These are phyloP conservation scores for Myriosclerotinia scirpicola DNA, from an alignment of 2,329 filamentous ascomycete species.

Conservation along the genomic window DNA sequence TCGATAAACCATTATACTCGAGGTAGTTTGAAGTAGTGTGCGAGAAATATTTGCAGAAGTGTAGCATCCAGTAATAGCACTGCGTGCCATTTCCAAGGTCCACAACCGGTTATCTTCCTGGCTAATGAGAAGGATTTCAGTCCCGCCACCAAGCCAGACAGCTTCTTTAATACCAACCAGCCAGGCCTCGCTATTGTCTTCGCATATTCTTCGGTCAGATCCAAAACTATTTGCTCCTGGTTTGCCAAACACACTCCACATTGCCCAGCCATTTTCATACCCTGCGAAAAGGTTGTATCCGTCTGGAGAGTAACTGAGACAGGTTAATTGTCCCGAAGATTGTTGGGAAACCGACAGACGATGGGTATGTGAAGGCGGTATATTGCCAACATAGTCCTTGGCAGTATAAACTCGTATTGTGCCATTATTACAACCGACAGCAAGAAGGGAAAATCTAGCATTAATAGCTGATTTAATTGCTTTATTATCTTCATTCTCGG, in stretches of 20 bases:
- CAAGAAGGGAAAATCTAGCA: slow-evolving; percentile 89
- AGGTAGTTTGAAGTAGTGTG: slow-evolving; percentile 84
- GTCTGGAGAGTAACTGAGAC: slow-evolving; percentile 85
- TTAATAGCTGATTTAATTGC: slow-evolving; percentile 83
- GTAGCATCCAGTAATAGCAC: slow-evolving; percentile 89
- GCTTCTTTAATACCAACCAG: slow-evolving; percentile 75
- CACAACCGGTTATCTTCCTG: slow-evolving; percentile 76
- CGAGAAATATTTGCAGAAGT: slow-evolving; percentile 87
- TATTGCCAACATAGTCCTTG: slow-evolving; percentile 89
- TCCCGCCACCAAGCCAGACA: slow-evolving; percentile 84
- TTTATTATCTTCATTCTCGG: slow-evolving; percentile 56
- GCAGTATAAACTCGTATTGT: slow-evolving; percentile 87
- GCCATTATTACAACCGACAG: slow-evolving; percentile 78
- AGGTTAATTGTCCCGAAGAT: slow-evolving; percentile 69
- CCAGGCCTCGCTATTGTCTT: slow-evolving; percentile 76
- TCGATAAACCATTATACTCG: slow-evolving; percentile 86
- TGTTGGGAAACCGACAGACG: slow-evolving; percentile 64
- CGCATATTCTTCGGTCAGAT: slow-evolving; percentile 62
- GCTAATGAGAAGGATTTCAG: slow-evolving; percentile 75
- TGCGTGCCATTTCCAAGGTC: slow-evolving; percentile 88
- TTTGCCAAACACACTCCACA: slow-evolving; percentile 97
- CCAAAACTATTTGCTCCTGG: slow-evolving; percentile 81
- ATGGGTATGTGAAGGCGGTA: slow-evolving; percentile 81
- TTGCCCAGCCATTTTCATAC: slow-evolving; percentile 89
- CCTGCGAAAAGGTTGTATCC: slow-evolving; percentile 95